Percentiles rank a stretch among this genome's conserved stretches.
Conservation (phyloP, 208 protist genomes). For the Crithidia bombi region DNA sequence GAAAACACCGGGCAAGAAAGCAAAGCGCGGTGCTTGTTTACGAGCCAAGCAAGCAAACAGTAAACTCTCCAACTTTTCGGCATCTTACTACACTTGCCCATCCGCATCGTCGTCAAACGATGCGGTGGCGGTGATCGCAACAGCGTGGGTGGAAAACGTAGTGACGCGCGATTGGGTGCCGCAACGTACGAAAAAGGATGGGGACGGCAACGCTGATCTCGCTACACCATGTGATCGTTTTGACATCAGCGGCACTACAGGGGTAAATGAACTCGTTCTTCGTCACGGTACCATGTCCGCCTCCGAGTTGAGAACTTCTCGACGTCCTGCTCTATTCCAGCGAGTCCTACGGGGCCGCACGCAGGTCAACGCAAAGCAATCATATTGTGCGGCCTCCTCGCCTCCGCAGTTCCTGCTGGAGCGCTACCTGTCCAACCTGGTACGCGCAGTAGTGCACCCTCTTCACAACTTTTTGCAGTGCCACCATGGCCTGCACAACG, state of each 20-base stretch:
- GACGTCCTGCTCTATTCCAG: neutral
- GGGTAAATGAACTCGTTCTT: conserved; percentile 13
- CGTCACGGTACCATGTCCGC: conserved; percentile 8
- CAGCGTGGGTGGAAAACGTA: neutral
- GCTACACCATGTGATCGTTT: neutral
- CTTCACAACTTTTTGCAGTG: conserved; percentile 61
- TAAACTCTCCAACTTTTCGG: neutral
- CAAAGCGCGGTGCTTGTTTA: neutral
- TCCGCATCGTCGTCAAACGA: neutral
- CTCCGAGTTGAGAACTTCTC: neutral
- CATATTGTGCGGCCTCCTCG: neutral
- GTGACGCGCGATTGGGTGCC: neutral
- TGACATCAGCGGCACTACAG: conserved; percentile 5
- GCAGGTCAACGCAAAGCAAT: conserved; percentile 6
- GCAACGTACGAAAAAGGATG: neutral
- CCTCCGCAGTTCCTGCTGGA: conserved; percentile 34
- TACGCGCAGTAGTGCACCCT: conserved; percentile 46
- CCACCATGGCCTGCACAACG: conserved; percentile 50
- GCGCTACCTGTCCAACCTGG: conserved; percentile 45
- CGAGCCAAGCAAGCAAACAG: neutral
- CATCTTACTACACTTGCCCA: neutral
- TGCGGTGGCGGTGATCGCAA: neutral
- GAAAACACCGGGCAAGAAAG: neutral
- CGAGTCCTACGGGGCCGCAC: neutral
- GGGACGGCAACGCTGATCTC: neutral